Conservation (phyloP, 1,139 yeast species). For the Hanseniaspora sp. region DNA sequence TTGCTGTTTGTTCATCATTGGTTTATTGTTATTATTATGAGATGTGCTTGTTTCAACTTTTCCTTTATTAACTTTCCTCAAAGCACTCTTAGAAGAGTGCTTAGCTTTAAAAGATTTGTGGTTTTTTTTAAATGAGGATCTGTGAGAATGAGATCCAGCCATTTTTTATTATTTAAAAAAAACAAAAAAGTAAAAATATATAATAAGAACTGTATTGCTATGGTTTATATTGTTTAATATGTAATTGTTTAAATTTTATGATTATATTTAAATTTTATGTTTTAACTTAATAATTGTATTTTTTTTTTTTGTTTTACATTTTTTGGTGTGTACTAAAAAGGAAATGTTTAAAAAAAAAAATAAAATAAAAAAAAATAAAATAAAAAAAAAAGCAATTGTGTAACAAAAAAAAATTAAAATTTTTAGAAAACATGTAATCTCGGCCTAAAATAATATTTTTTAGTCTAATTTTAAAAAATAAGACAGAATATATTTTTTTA, state of each 20-base stretch:
- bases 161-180: constrained; percentile 26
- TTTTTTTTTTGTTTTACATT: background rate
- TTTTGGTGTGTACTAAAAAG: background rate
- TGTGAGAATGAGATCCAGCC: constrained; percentile 65
- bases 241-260: too few species aligned
- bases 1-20: constrained; percentile 46
- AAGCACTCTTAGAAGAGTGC: constrained; percentile 78
- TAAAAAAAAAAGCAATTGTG: background rate
- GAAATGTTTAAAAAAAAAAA: background rate
- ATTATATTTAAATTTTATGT: too few species aligned
- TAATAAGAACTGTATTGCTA: background rate
- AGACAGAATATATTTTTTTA: too few species aligned
- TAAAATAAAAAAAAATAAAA: background rate
- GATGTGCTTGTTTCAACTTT: constrained; percentile 60
- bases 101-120: constrained; percentile 85
- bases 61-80: constrained; percentile 72
- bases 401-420: background rate
- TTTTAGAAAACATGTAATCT: background rate
- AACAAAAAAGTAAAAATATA: background rate
- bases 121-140: constrained; percentile 69
- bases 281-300: background rate
- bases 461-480: background rate
- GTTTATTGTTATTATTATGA: constrained; percentile 30
- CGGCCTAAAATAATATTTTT: background rate
- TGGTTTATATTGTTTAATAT: background rate